A percentile compares a stretch with the other conserved stretches of the same genome.
These are phyloP conservation scores for Poa pratensis DNA, from an alignment of 176 grass and related monocot species.

Conservation along the genomic window DNA sequence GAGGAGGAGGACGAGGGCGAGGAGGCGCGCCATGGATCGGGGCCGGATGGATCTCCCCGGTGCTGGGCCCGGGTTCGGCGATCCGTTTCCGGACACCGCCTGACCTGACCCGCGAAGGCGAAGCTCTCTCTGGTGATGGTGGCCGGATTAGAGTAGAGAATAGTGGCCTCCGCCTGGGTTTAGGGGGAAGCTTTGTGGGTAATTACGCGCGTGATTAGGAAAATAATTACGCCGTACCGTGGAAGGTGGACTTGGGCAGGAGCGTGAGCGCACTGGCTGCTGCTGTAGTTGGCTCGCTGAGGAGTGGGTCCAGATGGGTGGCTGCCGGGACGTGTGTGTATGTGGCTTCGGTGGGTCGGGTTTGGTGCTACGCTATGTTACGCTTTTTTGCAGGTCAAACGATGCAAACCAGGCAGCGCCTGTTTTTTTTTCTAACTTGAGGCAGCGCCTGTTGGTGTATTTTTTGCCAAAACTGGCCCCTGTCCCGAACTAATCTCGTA, in stretches of 20 bases:
- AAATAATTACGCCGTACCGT: not conserved
- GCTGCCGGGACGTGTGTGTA: not conserved
- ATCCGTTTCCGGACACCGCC: conserved; percentile 44
- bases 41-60: conserved; percentile 34
- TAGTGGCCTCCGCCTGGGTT: conserved; percentile 24
- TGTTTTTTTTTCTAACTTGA: too few relatives aligned
- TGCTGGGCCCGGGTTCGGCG: conserved; percentile 16
- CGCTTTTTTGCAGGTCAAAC: conserved; percentile 41
- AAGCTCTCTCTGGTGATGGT: not conserved
- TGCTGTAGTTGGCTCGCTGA: not conserved
- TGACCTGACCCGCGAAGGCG: not conserved
- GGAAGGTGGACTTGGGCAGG: not conserved
- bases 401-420: not conserved
- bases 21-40: conserved; percentile 51
- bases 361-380: not conserved
- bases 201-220: not conserved
- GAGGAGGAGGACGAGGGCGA: conserved; percentile 29
- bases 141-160: not conserved
- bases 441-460: too few relatives aligned
- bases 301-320: not conserved
- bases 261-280: not conserved
- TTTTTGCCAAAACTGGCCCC: too few relatives aligned
- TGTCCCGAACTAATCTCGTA: too few relatives aligned
- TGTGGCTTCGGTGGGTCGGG: not conserved
- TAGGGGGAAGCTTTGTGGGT: not conserved